A percentile compares a stretch with the other conserved stretches of the same genome.
Evolutionary conservation across 306 rosid genomes (phyloP).

Genomic region (Pterocarpus santalinus): DNA sequence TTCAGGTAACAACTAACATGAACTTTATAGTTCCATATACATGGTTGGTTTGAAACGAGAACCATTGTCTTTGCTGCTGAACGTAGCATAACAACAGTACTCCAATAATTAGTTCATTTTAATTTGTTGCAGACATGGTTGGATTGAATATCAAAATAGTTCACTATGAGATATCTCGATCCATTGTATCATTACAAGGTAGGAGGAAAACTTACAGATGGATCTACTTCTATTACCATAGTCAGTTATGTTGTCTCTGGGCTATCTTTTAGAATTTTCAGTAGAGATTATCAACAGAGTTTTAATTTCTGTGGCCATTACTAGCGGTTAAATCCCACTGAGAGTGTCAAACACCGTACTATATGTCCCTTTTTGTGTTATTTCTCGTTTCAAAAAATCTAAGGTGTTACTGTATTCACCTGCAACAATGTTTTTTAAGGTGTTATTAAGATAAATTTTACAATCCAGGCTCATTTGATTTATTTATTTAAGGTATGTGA

Average conservation of each 20-base stretch:
- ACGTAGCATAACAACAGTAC: not conserved
- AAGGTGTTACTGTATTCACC: not conserved
- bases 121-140: not conserved
- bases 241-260: not conserved
- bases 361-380: not conserved
- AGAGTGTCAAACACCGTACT: not conserved
- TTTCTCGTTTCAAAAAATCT: not conserved
- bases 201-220: not conserved
- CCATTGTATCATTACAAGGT: not conserved
- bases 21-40: not conserved
- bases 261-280: not conserved
- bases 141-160: not conserved
- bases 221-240: not conserved
- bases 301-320: not conserved
- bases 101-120: not conserved
- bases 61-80: not conserved
- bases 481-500: not conserved
- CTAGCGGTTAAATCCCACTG: not conserved
- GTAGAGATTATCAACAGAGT: not conserved
- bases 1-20: not conserved
- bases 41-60: too few relatives aligned
- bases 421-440: not conserved
- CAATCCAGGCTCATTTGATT: not conserved
- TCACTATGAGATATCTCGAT: not conserved
- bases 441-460: not conserved